Conservation (phyloP, 2,329 filamentous ascomycete species). For the Epichloe gansuensis region DNA sequence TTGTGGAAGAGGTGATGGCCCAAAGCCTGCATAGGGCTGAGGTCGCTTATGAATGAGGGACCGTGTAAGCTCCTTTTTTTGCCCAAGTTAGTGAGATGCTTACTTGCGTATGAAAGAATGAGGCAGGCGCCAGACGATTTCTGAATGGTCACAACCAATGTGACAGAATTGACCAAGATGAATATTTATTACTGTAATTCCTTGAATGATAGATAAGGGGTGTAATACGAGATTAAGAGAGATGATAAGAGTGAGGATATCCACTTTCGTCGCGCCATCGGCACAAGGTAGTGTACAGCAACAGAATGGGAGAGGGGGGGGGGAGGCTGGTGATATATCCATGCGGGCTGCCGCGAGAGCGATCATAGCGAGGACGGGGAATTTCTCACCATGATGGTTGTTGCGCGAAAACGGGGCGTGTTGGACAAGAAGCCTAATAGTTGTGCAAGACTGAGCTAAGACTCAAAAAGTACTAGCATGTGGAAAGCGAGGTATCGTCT, state of each 20-base stretch:
- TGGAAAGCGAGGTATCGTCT: conserved; percentile 22
- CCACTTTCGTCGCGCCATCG: conserved; percentile 3
- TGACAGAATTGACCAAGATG: not conserved
- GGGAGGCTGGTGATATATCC: conserved; percentile 28
- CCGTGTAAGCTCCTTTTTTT: conserved; percentile 19
- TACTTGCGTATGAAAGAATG: not conserved
- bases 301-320: conserved; percentile 17
- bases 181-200: not conserved
- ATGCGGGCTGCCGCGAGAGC: conserved; percentile 31
- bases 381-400: conserved; percentile 36
- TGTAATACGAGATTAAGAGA: not conserved
- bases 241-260: conserved; percentile 11
- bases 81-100: conserved; percentile 22
- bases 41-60: conserved; percentile 18
- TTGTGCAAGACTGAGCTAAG: conserved; percentile 19
- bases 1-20: conserved; percentile 9
- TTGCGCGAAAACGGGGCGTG: conserved; percentile 24
- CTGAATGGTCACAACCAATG: not conserved
- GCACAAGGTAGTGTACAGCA: not conserved
- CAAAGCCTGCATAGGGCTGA: conserved; percentile 14
- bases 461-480: conserved; percentile 24
- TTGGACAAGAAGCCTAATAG: conserved; percentile 17
- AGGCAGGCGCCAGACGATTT: not conserved
- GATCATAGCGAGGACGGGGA: conserved; percentile 18
- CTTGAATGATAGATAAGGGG: not conserved